These are phyloP conservation scores for Pseudozyma pruni DNA, from an alignment of 1,284 basidiomycete genomes.

Conservation along the genomic window DNA sequence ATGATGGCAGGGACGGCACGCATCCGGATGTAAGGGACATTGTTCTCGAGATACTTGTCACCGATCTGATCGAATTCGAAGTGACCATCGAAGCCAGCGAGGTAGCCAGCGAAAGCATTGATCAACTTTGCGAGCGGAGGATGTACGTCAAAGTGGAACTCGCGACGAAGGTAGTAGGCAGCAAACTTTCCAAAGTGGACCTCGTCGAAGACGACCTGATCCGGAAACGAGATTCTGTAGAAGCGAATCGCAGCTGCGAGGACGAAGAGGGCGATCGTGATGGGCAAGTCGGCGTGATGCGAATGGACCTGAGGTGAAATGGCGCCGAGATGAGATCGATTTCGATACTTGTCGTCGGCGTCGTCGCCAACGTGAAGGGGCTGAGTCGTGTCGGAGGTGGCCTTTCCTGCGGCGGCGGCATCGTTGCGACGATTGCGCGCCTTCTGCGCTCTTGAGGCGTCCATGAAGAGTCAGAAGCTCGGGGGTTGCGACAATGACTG, in stretches of 20 bases:
- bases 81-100: conserved; percentile 92
- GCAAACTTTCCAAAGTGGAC: conserved; percentile 68
- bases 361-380: conserved; percentile 1
- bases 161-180: conserved; percentile 63
- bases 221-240: conserved; percentile 54
- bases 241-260: conserved; percentile 50
- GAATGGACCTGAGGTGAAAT: conserved; percentile 26
- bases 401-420: not conserved
- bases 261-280: conserved; percentile 43
- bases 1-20: conserved; percentile 89
- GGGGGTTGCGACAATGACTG: no score
- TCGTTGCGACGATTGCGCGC: conserved; percentile 31
- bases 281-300: conserved; percentile 19
- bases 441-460: conserved; percentile 31
- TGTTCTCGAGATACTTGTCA: conserved; percentile 84
- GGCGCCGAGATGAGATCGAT: conserved; percentile 2
- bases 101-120: conserved; percentile 87
- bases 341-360: conserved; percentile 17
- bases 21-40: conserved; percentile 95
- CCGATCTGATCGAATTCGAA: conserved; percentile 96
- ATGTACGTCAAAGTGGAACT: conserved; percentile 99
- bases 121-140: conserved; percentile 75
- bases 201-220: conserved; percentile 67
- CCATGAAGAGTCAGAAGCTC: conserved; percentile 9
- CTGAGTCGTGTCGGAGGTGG: not conserved